A percentile compares a stretch with the other conserved stretches of the same genome.
phyloP scores from a whole-genome alignment of 2,329 filamentous ascomycete genomes.

The Botrytis cinerea region DNA sequence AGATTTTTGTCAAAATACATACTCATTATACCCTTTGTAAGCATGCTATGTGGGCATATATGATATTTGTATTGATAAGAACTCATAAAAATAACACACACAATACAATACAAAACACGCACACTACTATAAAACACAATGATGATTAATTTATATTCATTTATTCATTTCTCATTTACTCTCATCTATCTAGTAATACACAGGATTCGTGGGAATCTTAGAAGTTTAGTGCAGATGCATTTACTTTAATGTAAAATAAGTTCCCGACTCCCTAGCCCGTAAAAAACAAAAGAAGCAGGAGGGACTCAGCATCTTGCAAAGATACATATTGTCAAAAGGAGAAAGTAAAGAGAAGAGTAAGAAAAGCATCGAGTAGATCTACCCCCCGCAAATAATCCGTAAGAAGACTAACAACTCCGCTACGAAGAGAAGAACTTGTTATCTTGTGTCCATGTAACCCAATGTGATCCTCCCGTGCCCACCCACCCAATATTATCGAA shows the following conservation, averaged over 20 bases:
- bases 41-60: not conserved
- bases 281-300: not conserved
- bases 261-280: not conserved
- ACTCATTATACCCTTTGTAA: not conserved
- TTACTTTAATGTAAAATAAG: not conserved
- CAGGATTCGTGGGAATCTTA: not conserved
- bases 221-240: not conserved
- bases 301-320: not conserved
- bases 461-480: not conserved
- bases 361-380: not conserved
- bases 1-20: not conserved
- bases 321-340: not conserved
- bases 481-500: not conserved
- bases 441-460: not conserved
- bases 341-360: not conserved
- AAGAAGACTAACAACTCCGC: not conserved
- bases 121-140: not conserved
- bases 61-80: not conserved
- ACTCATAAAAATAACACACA: not conserved
- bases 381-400: not conserved
- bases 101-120: not conserved
- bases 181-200: conserved; percentile 4
- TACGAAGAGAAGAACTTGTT: not conserved
- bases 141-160: not conserved
- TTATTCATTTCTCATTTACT: conserved; percentile 1